Evolutionary conservation across 2,329 filamentous ascomycete genomes (phyloP).

Genomic region (Microcyclospora pomicola): DNA sequence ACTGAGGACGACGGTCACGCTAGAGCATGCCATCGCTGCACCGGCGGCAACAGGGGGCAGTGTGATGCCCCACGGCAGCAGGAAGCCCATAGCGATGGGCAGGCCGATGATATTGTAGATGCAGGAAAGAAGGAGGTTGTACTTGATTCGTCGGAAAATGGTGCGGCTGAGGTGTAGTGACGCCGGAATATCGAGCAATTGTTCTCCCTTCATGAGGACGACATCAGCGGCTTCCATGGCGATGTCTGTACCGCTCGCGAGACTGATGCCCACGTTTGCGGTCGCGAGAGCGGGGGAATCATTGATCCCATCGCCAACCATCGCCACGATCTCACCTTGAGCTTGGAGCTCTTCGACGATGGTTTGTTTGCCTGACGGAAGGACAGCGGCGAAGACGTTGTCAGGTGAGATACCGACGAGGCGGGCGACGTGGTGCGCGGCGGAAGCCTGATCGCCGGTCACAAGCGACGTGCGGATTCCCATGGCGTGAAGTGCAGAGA

Average conservation of each 20-base stretch:
- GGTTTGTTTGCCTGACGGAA: slow-evolving; percentile 77
- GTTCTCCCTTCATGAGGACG: slow-evolving; percentile 84
- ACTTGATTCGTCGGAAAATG: slow-evolving; percentile 85
- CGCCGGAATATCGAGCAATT: slow-evolving; percentile 85
- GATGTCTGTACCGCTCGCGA: slow-evolving; percentile 85
- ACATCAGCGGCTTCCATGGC: slow-evolving; percentile 96
- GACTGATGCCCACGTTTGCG: slow-evolving; percentile 83
- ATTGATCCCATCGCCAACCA: slow-evolving; percentile 98
- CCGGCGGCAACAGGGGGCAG: slow-evolving; percentile 90
- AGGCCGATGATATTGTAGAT: slow-evolving; percentile 83
- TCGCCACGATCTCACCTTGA: slow-evolving; percentile 66
- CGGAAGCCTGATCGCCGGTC: slow-evolving; percentile 78
- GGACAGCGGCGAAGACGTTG: slow-evolving; percentile 74
- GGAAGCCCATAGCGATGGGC: slow-evolving; percentile 93
- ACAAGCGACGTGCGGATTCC: slow-evolving; percentile 81
- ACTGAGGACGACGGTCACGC: slow-evolving; percentile 77
- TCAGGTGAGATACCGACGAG: slow-evolving; percentile 65
- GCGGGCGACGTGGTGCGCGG: slow-evolving; percentile 69
- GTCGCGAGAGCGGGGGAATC: slow-evolving; percentile 91
- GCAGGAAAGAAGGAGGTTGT: slow-evolving; percentile 87
- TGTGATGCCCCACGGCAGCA: slow-evolving; percentile 75
- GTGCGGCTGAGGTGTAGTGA: slow-evolving; percentile 65
- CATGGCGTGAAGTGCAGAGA: slow-evolving; percentile 71
- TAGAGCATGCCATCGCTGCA: slow-evolving; percentile 83
- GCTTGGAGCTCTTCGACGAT: slow-evolving; percentile 69